phyloP scores from a whole-genome alignment of 2,329 filamentous ascomycete genomes.

The Blumeria graminis region DNA sequence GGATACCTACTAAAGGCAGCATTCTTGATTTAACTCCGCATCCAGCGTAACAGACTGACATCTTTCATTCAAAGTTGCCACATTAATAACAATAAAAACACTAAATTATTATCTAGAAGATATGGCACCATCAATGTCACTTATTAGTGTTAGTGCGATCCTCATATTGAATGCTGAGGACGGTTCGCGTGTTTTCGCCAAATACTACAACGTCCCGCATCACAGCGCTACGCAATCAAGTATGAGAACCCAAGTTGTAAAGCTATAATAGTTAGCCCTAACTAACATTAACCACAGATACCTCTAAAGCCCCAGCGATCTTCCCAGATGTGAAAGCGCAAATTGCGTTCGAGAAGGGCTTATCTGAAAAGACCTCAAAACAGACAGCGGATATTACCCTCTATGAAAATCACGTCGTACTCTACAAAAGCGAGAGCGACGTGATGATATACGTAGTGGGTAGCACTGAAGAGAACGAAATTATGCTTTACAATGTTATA shows the following conservation, averaged over 20 bases:
- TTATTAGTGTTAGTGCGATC: conserved; percentile 55
- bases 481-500: conserved; percentile 84
- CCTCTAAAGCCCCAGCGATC: too few relatives aligned
- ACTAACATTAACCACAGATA: too few relatives aligned
- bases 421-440: conserved; percentile 96
- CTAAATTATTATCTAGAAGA: too few relatives aligned
- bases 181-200: conserved; percentile 73
- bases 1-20: too few relatives aligned
- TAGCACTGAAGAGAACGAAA: conserved; percentile 82
- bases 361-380: conserved; percentile 89
- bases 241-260: conserved; percentile 13
- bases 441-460: conserved; percentile 93
- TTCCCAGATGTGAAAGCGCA: conserved; percentile 83
- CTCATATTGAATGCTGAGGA: conserved; percentile 67
- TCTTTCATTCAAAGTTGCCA: too few relatives aligned
- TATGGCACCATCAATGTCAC: conserved; percentile 53
- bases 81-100: too few relatives aligned
- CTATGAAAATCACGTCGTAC: conserved; percentile 86
- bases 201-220: conserved; percentile 66
- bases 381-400: conserved; percentile 89
- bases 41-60: too few relatives aligned
- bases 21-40: too few relatives aligned
- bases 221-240: conserved; percentile 8
- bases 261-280: too few relatives aligned
- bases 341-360: conserved; percentile 87